These are phyloP conservation scores for Amanita fuliginea DNA, from an alignment of 768 basidiomycete species.

Conservation along the genomic window DNA sequence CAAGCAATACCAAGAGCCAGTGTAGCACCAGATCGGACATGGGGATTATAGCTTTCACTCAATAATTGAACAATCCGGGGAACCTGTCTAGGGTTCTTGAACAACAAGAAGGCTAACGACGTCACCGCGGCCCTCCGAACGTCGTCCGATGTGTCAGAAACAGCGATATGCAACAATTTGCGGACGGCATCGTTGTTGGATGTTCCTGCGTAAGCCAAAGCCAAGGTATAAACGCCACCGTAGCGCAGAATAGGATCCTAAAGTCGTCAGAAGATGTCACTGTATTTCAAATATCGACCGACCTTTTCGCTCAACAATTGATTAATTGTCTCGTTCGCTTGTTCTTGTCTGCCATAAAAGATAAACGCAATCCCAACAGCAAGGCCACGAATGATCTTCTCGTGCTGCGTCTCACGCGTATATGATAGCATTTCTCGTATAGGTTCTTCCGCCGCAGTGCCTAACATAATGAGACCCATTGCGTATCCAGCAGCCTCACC, in stretches of 20 bases:
- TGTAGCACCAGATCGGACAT: constrained; percentile 94
- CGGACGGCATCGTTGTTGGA: constrained; percentile 90
- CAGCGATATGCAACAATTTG: constrained; percentile 87
- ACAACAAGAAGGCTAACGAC: constrained; percentile 89
- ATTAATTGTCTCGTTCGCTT: constrained; percentile 79
- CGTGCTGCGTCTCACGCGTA: constrained; percentile 95
- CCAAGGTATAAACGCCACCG: constrained; percentile 94
- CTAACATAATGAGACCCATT: constrained; percentile 97
- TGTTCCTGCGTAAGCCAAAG: constrained; percentile 93
- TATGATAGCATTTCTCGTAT: constrained; percentile 95
- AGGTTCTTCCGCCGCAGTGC: constrained; percentile 70
- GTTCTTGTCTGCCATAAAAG: constrained; percentile 86
- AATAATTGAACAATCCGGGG: constrained; percentile 94
- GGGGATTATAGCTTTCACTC: constrained; percentile 97
- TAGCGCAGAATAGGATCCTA: constrained; percentile 97
- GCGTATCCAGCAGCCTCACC: constrained; percentile 95
- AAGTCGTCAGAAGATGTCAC: not conserved
- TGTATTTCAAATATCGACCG: constrained; percentile 2
- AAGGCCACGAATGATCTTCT: constrained; percentile 96
- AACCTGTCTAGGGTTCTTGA: constrained; percentile 94
- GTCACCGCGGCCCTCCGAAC: constrained; percentile 96
- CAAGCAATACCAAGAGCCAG: constrained; percentile 95
- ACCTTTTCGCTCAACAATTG: constrained; percentile 81
- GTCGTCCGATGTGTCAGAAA: constrained; percentile 97
- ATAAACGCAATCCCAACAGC: constrained; percentile 90